Conservation (phyloP, 2,329 filamentous ascomycete genomes). For the Aspergillus ibericus region DNA sequence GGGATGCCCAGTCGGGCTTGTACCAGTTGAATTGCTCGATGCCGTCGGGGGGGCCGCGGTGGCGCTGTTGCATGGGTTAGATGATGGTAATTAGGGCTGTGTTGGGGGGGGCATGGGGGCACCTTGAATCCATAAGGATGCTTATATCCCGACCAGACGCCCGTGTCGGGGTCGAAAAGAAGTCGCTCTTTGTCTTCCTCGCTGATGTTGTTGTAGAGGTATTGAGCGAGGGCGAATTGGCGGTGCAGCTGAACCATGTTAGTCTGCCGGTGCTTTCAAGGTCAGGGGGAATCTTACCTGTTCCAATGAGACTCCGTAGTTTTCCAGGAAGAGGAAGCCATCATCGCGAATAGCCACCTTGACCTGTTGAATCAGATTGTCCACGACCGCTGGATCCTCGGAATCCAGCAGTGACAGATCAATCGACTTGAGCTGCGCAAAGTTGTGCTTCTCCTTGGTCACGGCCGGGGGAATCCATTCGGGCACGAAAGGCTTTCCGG, state of each 20-base stretch:
- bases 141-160: conserved; percentile 55
- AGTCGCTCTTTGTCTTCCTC: conserved; percentile 52
- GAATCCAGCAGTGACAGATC: conserved; percentile 49
- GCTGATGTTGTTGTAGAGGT: conserved; percentile 51
- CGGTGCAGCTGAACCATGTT: conserved; percentile 42
- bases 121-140: conserved; percentile 50
- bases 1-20: conserved; percentile 47
- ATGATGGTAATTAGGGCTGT: neutral
- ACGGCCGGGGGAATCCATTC: conserved; percentile 47
- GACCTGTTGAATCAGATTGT: conserved; percentile 45
- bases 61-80: conserved; percentile 32
- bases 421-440: conserved; percentile 46
- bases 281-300: conserved; percentile 25
- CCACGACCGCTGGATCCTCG: conserved; percentile 44
- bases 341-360: conserved; percentile 47
- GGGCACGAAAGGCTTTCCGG: conserved; percentile 46
- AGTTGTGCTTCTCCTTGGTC: conserved; percentile 48
- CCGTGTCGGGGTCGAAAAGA: conserved; percentile 50
- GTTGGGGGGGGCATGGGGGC: neutral
- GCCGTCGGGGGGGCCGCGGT: conserved; percentile 47
- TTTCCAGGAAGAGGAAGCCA: conserved; percentile 51
- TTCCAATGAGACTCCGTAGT: conserved; percentile 53
- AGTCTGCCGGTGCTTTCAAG: neutral
- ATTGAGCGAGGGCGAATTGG: conserved; percentile 53
- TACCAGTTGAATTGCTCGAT: conserved; percentile 60